phyloP scores from a whole-genome alignment of 2,329 filamentous ascomycete species.

The Xylariaceae sp. region DNA sequence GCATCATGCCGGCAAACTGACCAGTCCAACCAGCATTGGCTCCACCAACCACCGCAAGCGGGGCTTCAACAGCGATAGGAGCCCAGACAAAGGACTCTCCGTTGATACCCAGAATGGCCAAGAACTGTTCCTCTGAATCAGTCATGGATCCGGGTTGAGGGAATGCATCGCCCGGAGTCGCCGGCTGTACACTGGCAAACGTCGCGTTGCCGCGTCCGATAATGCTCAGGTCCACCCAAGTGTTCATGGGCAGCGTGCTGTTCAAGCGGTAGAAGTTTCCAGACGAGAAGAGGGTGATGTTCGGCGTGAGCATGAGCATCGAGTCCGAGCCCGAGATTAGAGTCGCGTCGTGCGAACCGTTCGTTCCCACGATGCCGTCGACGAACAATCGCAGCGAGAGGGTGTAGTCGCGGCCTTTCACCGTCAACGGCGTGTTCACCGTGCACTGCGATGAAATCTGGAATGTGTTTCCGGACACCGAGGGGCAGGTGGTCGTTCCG shows the following conservation, averaged over 20 bases:
- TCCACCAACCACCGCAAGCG: slow-evolving; percentile 36
- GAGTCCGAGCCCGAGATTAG: slow-evolving; percentile 41
- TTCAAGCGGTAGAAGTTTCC: slow-evolving; percentile 35
- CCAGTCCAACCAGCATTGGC: slow-evolving; percentile 30
- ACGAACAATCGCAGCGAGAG: slow-evolving; percentile 40
- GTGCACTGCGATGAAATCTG: slow-evolving; percentile 35
- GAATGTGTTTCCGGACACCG: slow-evolving; percentile 27
- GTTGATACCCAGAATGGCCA: slow-evolving; percentile 39
- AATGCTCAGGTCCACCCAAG: slow-evolving; percentile 30
- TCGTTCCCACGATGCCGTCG: slow-evolving; percentile 17
- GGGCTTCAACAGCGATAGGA: slow-evolving; percentile 42
- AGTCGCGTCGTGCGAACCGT: slow-evolving; percentile 31
- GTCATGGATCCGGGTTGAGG: slow-evolving; percentile 7
- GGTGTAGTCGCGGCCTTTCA: slow-evolving; percentile 53
- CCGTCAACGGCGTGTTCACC: slow-evolving; percentile 42
- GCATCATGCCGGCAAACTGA: slow-evolving; percentile 28
- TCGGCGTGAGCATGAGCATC: slow-evolving; percentile 37
- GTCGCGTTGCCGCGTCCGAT: slow-evolving; percentile 32
- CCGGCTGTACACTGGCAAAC: slow-evolving; percentile 25
- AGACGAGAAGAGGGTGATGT: slow-evolving; percentile 32
- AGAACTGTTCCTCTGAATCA: slow-evolving; percentile 37
- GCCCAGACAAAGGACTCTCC: slow-evolving; percentile 38
- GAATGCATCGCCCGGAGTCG: slow-evolving; percentile 6
- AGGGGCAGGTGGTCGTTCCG: slow-evolving; percentile 35
- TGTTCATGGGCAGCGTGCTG: slow-evolving; percentile 28